Percentiles rank a stretch among this genome's conserved stretches.
phyloP scores from a whole-genome alignment of 2,329 filamentous ascomycete genomes.

The Beauveria scarabaeidicola region DNA sequence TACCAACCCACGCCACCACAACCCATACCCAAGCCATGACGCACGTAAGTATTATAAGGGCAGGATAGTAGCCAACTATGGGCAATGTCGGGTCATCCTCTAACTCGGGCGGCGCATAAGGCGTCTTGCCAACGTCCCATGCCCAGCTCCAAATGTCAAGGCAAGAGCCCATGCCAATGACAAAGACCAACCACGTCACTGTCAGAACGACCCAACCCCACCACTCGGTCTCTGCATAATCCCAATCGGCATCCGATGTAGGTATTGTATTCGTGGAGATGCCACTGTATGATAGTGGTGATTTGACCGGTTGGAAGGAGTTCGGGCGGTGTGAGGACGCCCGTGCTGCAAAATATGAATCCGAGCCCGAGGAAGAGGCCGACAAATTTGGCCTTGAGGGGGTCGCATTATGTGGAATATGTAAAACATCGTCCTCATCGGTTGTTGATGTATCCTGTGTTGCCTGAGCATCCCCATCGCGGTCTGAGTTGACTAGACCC shows the following conservation, averaged over 20 bases:
- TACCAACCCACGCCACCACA: constrained; percentile 91
- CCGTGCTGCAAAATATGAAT: constrained; percentile 50
- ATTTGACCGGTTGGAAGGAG: constrained; percentile 47
- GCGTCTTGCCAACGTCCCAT: constrained; percentile 95
- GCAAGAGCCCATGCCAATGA: constrained; percentile 92
- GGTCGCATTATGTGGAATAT: constrained; percentile 46
- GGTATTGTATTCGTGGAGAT: constrained; percentile 41
- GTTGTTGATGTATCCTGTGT: constrained; percentile 54
- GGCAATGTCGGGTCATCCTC: constrained; percentile 92
- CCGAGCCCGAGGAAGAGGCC: constrained; percentile 46
- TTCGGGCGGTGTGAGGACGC: constrained; percentile 35
- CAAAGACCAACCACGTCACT: constrained; percentile 92
- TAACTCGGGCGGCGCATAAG: constrained; percentile 88
- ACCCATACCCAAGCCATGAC: constrained; percentile 99
- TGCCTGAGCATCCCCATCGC: constrained; percentile 15
- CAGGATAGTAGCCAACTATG: constrained; percentile 95
- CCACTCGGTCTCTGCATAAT: constrained; percentile 92
- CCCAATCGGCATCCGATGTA: constrained; percentile 55
- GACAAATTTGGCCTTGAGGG: constrained; percentile 32
- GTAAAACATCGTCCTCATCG: constrained; percentile 71
- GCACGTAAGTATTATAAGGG: constrained; percentile 81
- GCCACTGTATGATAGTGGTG: constrained; percentile 49
- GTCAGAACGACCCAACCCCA: constrained; percentile 94
- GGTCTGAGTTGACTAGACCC: neutral
- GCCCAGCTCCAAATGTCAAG: constrained; percentile 97